Evolutionary conservation across 2,329 filamentous ascomycete genomes (phyloP).

Genomic region (Monosporascus sp.): DNA sequence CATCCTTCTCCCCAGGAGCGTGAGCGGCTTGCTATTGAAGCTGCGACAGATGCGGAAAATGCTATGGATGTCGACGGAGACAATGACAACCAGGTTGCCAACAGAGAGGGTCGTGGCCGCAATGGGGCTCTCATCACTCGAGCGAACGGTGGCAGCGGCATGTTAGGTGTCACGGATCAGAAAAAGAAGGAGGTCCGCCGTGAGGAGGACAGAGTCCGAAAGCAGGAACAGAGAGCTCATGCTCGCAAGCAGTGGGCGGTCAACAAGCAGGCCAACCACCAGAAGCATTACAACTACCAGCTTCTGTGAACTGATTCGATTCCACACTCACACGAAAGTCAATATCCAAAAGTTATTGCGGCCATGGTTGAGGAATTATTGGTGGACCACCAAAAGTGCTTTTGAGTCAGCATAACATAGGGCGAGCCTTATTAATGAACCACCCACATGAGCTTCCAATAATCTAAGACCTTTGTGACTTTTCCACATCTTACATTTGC

Average conservation of each 20-base stretch:
- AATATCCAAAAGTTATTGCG: not conserved
- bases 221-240: slow-evolving; percentile 55
- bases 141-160: slow-evolving; percentile 67
- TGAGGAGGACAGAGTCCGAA: slow-evolving; percentile 64
- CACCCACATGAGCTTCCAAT: no score
- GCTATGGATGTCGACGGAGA: slow-evolving; percentile 31
- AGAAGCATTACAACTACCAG: slow-evolving; percentile 56
- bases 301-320: slow-evolving; percentile 15
- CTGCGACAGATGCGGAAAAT: slow-evolving; percentile 23
- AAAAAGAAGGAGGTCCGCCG: slow-evolving; percentile 65
- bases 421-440: no score
- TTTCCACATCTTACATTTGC: no score
- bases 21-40: slow-evolving; percentile 58
- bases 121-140: slow-evolving; percentile 57
- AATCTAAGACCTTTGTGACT: no score
- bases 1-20: slow-evolving; percentile 77
- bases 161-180: slow-evolving; percentile 70
- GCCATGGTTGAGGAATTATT: not conserved
- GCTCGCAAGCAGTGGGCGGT: slow-evolving; percentile 63
- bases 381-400: no score
- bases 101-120: slow-evolving; percentile 32
- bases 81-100: slow-evolving; percentile 27
- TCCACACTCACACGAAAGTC: not conserved
- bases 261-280: slow-evolving; percentile 70
- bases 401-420: no score